These are phyloP conservation scores for Neofusicoccum kwambonambiense DNA, from an alignment of 2,329 filamentous ascomycete species.

Conservation along the genomic window DNA sequence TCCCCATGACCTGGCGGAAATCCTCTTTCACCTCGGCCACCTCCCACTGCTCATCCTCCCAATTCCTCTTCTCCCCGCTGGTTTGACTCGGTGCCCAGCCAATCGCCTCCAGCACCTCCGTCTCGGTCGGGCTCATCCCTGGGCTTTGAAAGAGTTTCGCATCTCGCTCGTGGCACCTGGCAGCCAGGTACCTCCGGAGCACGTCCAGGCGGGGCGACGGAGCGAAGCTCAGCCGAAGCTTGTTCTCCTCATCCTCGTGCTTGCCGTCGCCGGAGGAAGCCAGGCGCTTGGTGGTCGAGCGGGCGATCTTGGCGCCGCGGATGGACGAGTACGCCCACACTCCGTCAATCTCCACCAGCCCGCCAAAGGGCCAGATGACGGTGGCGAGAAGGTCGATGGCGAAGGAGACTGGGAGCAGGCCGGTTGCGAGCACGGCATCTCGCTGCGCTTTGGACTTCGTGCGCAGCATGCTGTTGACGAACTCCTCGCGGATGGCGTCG, in stretches of 20 bases:
- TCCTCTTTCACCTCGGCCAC: conserved; percentile 42
- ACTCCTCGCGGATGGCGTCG: conserved; percentile 40
- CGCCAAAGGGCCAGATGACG: conserved; percentile 40
- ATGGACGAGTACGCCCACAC: conserved; percentile 45
- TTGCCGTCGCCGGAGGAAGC: conserved; percentile 17
- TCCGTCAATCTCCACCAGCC: conserved; percentile 35
- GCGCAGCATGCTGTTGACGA: conserved; percentile 43
- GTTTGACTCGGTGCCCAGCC: conserved; percentile 42
- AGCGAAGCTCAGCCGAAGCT: conserved; percentile 39
- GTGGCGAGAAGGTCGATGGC: conserved; percentile 35
- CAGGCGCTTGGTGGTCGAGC: conserved; percentile 41
- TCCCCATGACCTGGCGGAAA: conserved; percentile 39
- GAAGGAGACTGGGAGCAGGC: conserved; percentile 37
- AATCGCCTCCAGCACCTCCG: conserved; percentile 42
- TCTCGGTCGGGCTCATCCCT: conserved; percentile 33
- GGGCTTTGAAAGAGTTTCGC: conserved; percentile 35
- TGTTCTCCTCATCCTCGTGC: conserved; percentile 22
- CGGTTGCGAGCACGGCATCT: conserved; percentile 44
- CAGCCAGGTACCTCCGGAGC: conserved; percentile 40
- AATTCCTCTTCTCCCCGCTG: conserved; percentile 32
- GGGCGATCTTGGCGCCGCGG: conserved; percentile 42
- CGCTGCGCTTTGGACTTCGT: conserved; percentile 43
- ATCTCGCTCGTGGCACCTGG: conserved; percentile 39
- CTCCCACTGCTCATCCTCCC: conserved; percentile 48
- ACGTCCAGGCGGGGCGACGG: conserved; percentile 37